phyloP scores from a whole-genome alignment of 345 rosid genomes.

The Physaria fendleri region DNA sequence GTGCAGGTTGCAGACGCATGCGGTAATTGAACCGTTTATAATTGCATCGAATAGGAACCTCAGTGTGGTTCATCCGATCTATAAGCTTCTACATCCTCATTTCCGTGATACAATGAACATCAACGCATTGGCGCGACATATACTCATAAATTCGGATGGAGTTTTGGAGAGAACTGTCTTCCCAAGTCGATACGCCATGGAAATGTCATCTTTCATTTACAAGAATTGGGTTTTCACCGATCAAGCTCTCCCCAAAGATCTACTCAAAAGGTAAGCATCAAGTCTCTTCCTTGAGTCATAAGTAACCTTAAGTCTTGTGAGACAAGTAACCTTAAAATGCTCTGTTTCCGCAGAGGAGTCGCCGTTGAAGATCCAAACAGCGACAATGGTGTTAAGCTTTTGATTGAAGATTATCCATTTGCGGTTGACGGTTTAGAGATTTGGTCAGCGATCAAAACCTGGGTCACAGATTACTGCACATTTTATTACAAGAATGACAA shows the following conservation, averaged over 20 bases:
- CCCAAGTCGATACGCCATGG: slow-evolving; percentile 71
- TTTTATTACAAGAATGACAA: slow-evolving; percentile 60
- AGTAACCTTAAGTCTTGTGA: background rate
- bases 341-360: slow-evolving; percentile 50
- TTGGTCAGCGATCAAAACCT: slow-evolving; percentile 79
- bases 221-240: slow-evolving; percentile 72
- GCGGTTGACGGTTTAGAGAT: slow-evolving; percentile 92
- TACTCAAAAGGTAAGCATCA: slow-evolving; percentile 53
- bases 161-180: slow-evolving; percentile 70
- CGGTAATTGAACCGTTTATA: slow-evolving; percentile 79
- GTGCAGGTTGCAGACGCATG: slow-evolving; percentile 80
- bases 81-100: slow-evolving; percentile 84
- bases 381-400: slow-evolving; percentile 56
- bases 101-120: slow-evolving; percentile 90
- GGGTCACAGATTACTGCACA: slow-evolving; percentile 76
- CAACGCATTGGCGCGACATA: slow-evolving; percentile 78
- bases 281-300: background rate
- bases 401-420: slow-evolving; percentile 80
- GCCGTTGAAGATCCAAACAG: slow-evolving; percentile 49
- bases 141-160: slow-evolving; percentile 78
- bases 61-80: slow-evolving; percentile 80
- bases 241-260: slow-evolving; percentile 77
- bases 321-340: background rate
- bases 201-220: slow-evolving; percentile 65
- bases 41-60: slow-evolving; percentile 76